Percentiles rank a stretch among this genome's conserved stretches.
phyloP scores from a whole-genome alignment of 768 basidiomycete species.

The Leccinum obscurum region DNA sequence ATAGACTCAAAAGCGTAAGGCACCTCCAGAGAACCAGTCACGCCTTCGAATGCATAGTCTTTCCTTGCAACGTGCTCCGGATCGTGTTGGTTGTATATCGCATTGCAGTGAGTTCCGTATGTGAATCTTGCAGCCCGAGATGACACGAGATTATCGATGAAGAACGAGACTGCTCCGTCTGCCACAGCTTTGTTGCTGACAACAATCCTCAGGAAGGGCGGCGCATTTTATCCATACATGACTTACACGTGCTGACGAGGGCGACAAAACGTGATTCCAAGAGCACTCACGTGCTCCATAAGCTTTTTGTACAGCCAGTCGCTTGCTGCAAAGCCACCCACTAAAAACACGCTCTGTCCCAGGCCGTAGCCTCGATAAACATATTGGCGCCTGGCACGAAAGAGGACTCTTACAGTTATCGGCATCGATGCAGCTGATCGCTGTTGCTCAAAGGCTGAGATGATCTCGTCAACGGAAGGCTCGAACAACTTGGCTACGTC shows the following conservation, averaged over 20 bases:
- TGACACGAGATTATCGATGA: conserved; percentile 12
- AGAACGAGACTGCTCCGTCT: conserved; percentile 16
- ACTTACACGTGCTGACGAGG: conserved; percentile 17
- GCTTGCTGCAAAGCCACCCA: conserved; percentile 17
- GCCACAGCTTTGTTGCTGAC: conserved; percentile 18
- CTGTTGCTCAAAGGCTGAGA: conserved; percentile 16
- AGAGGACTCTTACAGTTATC: conserved; percentile 1
- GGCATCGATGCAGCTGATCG: conserved; percentile 8
- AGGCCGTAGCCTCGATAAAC: background rate
- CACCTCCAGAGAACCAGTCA: conserved; percentile 11
- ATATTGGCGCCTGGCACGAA: background rate
- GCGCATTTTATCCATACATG: background rate
- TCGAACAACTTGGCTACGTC: conserved; percentile 16
- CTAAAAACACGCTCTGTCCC: conserved; percentile 12
- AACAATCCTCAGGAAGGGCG: background rate
- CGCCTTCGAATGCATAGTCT: conserved; percentile 9
- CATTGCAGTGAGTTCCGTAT: conserved; percentile 17
- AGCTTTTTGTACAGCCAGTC: conserved; percentile 14
- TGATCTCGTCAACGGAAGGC: conserved; percentile 15
- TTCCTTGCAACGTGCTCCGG: conserved; percentile 8
- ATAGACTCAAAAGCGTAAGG: conserved; percentile 13
- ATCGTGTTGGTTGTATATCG: conserved; percentile 11
- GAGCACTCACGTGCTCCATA: conserved; percentile 12
- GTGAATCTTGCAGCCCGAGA: conserved; percentile 14
- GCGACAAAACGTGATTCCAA: conserved; percentile 11